A percentile compares a stretch with the other conserved stretches of the same genome.
Conservation (phyloP, 1,284 basidiomycete genomes). For the Agaricales sp. region DNA sequence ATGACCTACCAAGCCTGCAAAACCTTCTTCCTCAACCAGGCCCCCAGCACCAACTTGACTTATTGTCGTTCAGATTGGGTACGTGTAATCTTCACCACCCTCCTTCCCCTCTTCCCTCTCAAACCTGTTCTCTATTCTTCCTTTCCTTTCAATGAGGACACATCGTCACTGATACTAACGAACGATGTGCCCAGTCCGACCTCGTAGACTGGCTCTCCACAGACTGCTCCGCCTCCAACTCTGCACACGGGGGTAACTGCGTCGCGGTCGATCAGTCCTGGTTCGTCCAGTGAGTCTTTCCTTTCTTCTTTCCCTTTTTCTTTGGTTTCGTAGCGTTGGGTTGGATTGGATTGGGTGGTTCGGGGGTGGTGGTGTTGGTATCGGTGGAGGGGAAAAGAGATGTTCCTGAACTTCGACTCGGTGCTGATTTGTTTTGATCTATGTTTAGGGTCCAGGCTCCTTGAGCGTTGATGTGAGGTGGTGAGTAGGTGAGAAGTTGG, state of each 20-base stretch:
- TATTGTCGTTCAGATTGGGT: conserved; percentile 33
- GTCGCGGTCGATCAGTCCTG: conserved; percentile 32
- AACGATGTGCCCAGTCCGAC: conserved; percentile 20
- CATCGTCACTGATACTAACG: neutral
- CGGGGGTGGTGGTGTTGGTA: too few relatives aligned
- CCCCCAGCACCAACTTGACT: conserved; percentile 15
- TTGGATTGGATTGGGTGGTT: too few relatives aligned
- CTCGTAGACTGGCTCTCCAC: conserved; percentile 29
- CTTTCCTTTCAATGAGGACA: conserved; percentile 3
- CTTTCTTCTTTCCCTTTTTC: neutral
- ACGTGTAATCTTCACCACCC: conserved; percentile 4
- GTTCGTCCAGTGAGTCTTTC: conserved; percentile 31
- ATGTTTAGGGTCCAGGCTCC: too few relatives aligned
- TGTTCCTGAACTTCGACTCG: too few relatives aligned
- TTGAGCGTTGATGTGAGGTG: too few relatives aligned
- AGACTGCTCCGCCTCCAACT: conserved; percentile 36
- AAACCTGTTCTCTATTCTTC: neutral
- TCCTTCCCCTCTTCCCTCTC: conserved; percentile 1
- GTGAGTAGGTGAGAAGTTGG: too few relatives aligned
- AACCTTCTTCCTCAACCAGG: conserved; percentile 31
- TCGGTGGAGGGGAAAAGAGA: too few relatives aligned
- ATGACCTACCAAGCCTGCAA: conserved; percentile 26
- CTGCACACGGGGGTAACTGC: conserved; percentile 38
- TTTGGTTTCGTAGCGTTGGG: too few relatives aligned
- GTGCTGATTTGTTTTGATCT: too few relatives aligned